Evolutionary conservation across 2,329 filamentous ascomycete species (phyloP).

Genomic region (Colletotrichum chlorophyti): DNA sequence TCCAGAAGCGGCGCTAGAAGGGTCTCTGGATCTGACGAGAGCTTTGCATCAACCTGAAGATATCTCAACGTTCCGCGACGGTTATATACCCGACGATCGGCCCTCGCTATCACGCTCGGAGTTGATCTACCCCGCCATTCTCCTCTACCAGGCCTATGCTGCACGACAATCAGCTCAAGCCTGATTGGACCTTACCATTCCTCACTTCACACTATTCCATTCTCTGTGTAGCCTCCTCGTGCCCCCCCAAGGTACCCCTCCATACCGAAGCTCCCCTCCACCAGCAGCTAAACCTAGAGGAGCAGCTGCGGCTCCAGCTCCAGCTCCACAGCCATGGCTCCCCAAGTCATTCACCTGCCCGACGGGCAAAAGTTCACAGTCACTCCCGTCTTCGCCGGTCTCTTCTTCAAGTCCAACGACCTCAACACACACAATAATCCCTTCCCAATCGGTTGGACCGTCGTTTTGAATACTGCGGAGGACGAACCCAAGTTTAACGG

Average conservation of each 20-base stretch:
- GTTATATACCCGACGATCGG: neutral
- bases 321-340: constrained; percentile 38
- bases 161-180: neutral
- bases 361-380: constrained; percentile 87
- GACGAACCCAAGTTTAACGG: constrained; percentile 31
- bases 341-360: constrained; percentile 71
- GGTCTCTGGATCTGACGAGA: constrained; percentile 17
- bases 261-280: neutral
- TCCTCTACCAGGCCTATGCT: neutral
- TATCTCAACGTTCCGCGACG: neutral
- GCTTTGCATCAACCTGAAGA: constrained; percentile 1
- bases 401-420: constrained; percentile 87
- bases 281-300: neutral
- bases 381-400: constrained; percentile 86
- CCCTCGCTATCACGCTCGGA: constrained; percentile 6
- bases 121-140: constrained; percentile 22
- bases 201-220: no score
- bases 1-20: constrained; percentile 17
- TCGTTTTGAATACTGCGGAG: constrained; percentile 78
- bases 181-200: neutral
- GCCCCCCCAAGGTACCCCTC: neutral
- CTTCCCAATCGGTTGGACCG: constrained; percentile 88
- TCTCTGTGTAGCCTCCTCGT: neutral
- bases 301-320: constrained; percentile 5
- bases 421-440: constrained; percentile 71